phyloP scores from a whole-genome alignment of 2,329 filamentous ascomycete species.

The Epichloe typhina region DNA sequence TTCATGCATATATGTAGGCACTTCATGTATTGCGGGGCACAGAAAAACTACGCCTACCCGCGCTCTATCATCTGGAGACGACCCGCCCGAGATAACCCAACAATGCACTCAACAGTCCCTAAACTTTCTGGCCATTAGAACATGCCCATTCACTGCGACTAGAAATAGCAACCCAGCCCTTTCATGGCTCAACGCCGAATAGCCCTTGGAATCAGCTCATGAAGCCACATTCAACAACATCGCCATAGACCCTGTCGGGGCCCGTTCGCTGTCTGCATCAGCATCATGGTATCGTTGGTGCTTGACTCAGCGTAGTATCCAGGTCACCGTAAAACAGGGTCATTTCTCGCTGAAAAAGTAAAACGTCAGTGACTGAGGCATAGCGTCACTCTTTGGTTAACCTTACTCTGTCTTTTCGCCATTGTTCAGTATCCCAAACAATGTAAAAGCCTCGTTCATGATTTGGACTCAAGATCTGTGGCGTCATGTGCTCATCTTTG shows the following conservation, averaged over 20 bases:
- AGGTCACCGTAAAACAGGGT: slow-evolving; percentile 49
- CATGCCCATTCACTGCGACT: slow-evolving; percentile 16
- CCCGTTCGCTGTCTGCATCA: not conserved
- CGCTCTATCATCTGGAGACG: slow-evolving; percentile 6
- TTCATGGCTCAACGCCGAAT: slow-evolving; percentile 20
- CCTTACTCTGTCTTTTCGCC: slow-evolving; percentile 51
- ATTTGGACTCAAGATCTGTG: slow-evolving; percentile 42
- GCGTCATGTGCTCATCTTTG: slow-evolving; percentile 53
- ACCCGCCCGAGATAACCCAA: slow-evolving; percentile 12
- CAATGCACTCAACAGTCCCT: slow-evolving; percentile 13
- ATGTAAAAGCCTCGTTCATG: slow-evolving; percentile 55
- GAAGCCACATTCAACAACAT: slow-evolving; percentile 8
- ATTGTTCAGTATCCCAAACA: slow-evolving; percentile 49
- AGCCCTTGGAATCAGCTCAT: slow-evolving; percentile 9
- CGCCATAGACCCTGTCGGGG: slow-evolving; percentile 1
- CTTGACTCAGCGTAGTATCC: slow-evolving; percentile 32
- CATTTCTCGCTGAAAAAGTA: slow-evolving; percentile 42
- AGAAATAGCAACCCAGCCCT: slow-evolving; percentile 16
- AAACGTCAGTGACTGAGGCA: slow-evolving; percentile 3
- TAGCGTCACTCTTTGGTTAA: slow-evolving; percentile 22
- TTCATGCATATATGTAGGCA: not conserved
- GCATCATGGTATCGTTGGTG: slow-evolving; percentile 16
- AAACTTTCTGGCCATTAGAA: slow-evolving; percentile 15
- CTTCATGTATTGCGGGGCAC: not conserved
- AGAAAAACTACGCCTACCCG: slow-evolving; percentile 2